Conservation (phyloP, 1,284 basidiomycete genomes). For the Sporisorium exsertum region DNA sequence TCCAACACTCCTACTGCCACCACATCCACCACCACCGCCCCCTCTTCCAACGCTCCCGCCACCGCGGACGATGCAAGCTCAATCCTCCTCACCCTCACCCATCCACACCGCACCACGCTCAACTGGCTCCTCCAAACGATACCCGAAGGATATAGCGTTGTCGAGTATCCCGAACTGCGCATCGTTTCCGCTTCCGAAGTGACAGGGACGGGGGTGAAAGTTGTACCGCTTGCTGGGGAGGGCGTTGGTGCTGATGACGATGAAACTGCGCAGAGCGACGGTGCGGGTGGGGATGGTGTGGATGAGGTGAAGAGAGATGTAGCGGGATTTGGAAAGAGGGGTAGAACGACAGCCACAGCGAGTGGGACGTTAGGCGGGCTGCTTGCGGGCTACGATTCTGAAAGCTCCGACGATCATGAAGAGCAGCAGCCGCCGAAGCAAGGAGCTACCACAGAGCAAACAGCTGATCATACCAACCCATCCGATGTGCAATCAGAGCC, state of each 20-base stretch:
- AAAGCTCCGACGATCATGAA: slow-evolving; percentile 11
- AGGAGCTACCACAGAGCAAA: background rate
- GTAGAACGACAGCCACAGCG: background rate
- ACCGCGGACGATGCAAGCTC: slow-evolving; percentile 6
- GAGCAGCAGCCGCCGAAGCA: background rate
- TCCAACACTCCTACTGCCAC: background rate
- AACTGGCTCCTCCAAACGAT: slow-evolving; percentile 10
- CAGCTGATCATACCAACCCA: background rate
- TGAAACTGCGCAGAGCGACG: background rate
- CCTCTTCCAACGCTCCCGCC: background rate
- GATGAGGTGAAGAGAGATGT: slow-evolving; percentile 1
- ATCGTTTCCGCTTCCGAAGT: background rate
- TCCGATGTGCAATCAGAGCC: background rate
- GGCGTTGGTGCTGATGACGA: background rate
- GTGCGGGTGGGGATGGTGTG: background rate
- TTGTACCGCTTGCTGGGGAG: slow-evolving; percentile 3
- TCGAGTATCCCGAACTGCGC: slow-evolving; percentile 30
- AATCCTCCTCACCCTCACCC: background rate
- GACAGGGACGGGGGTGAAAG: background rate
- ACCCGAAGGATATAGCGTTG: slow-evolving; percentile 21
- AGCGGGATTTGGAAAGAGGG: too few relatives aligned
- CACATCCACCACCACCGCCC: background rate
- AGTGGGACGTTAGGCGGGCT: slow-evolving; percentile 1
- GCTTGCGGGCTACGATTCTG: slow-evolving; percentile 22
- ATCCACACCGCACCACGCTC: slow-evolving; percentile 11